phyloP scores from a whole-genome alignment of 495 filamentous ascomycete species.

The Paragyromitra xinjiangensis region DNA sequence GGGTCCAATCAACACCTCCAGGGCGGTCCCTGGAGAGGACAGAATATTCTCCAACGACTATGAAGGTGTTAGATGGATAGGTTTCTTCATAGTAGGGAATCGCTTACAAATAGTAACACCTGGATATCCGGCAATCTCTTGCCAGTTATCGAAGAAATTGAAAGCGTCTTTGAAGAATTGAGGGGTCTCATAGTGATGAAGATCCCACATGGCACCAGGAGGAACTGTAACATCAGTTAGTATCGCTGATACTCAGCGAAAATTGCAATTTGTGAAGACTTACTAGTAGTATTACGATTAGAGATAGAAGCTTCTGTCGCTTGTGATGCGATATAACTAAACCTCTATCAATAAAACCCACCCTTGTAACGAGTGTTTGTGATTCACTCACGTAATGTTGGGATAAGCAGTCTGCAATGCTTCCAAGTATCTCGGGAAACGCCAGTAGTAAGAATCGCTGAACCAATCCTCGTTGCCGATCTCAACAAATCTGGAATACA shows the following conservation, averaged over 20 bases:
- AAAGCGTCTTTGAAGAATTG: slow-evolving; percentile 66
- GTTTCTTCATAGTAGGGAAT: slow-evolving; percentile 37
- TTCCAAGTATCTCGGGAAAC: slow-evolving; percentile 67
- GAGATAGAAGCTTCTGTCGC: slow-evolving; percentile 59
- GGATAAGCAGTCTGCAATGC: slow-evolving; percentile 69
- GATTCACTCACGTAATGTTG: slow-evolving; percentile 62
- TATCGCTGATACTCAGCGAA: not conserved
- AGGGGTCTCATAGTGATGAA: slow-evolving; percentile 63
- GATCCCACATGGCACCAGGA: slow-evolving; percentile 60
- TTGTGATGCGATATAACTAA: slow-evolving; percentile 64
- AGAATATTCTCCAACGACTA: slow-evolving; percentile 67
- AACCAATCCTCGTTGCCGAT: slow-evolving; percentile 75
- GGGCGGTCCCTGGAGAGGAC: slow-evolving; percentile 64
- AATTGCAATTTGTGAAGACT: not conserved
- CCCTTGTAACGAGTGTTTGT: no score
- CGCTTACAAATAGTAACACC: slow-evolving; percentile 59
- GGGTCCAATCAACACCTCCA: slow-evolving; percentile 63
- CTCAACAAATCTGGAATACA: slow-evolving; percentile 61
- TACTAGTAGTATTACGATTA: slow-evolving; percentile 50
- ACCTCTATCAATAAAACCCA: slow-evolving; percentile 2
- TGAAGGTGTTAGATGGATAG: slow-evolving; percentile 45
- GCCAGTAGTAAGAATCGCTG: slow-evolving; percentile 66
- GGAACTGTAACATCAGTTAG: slow-evolving; percentile 48
- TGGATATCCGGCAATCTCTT: slow-evolving; percentile 56
- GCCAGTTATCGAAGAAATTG: slow-evolving; percentile 65